Percentiles rank a stretch among this genome's conserved stretches.
phyloP scores from a whole-genome alignment of 176 grass and related monocot genomes.

The Lolium rigidum region DNA sequence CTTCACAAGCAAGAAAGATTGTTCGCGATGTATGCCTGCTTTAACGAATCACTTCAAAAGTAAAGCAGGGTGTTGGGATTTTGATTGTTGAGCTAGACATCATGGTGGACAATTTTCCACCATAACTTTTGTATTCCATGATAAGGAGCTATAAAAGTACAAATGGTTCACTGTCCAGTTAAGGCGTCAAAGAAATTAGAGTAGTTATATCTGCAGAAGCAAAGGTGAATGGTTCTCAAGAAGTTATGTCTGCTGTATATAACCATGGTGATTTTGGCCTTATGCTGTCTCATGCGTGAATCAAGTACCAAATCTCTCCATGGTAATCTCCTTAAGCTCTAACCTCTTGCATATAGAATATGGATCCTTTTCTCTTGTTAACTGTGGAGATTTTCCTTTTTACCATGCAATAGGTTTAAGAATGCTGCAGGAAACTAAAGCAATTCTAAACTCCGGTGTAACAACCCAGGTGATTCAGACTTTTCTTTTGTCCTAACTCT shows the following conservation, averaged over 20 bases:
- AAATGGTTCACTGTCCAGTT: background rate
- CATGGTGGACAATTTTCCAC: background rate
- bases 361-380: background rate
- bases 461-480: constrained; percentile 11
- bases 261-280: constrained; percentile 23
- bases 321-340: constrained; percentile 13
- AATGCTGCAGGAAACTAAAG: constrained; percentile 4
- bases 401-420: background rate
- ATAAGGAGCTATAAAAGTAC: constrained; percentile 14
- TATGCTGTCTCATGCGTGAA: constrained; percentile 26
- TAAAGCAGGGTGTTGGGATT: constrained; percentile 10
- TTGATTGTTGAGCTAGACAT: constrained; percentile 31
- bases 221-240: background rate
- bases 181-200: constrained; percentile 10
- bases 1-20: constrained; percentile 29
- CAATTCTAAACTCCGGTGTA: constrained; percentile 2
- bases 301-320: constrained; percentile 3
- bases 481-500: background rate
- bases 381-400: background rate
- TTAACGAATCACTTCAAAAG: constrained; percentile 26
- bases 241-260: background rate
- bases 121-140: constrained; percentile 1
- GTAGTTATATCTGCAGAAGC: constrained; percentile 25
- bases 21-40: background rate
- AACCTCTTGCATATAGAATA: background rate